Evolutionary conservation across 306 rosid genomes (phyloP).

Genomic region (Fragaria nilgerrensis): DNA sequence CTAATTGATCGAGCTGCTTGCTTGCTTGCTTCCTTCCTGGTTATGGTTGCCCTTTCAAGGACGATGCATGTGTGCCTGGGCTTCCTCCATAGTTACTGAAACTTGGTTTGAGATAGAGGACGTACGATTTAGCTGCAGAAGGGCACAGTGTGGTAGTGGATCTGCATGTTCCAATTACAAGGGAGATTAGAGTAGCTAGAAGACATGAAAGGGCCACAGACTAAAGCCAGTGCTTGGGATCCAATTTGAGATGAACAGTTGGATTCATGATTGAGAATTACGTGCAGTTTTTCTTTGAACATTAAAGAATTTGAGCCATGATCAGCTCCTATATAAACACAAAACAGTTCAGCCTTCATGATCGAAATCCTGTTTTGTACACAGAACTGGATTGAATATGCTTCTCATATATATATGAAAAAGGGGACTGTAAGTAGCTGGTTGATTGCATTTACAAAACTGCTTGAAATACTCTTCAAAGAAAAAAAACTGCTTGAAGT

Average conservation of each 20-base stretch:
- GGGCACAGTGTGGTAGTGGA: neutral
- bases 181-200: conserved; percentile 4
- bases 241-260: neutral
- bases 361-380: neutral
- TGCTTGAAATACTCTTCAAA: too few relatives aligned
- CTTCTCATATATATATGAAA: neutral
- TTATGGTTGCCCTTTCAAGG: neutral
- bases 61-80: neutral
- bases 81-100: neutral
- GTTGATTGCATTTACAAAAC: neutral
- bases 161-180: conserved; percentile 3
- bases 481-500: too few relatives aligned
- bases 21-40: neutral
- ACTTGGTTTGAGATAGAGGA: neutral
- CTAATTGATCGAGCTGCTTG: neutral
- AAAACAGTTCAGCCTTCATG: neutral
- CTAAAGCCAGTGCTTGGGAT: neutral
- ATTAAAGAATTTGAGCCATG: conserved; percentile 6
- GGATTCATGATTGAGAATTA: neutral
- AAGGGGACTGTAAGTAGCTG: neutral
- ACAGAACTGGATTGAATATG: neutral
- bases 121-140: neutral
- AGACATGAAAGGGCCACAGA: conserved; percentile 18
- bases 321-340: neutral
- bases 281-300: neutral